Conservation (phyloP, 441 rosid genomes). For the Eutrema salsugineum region DNA sequence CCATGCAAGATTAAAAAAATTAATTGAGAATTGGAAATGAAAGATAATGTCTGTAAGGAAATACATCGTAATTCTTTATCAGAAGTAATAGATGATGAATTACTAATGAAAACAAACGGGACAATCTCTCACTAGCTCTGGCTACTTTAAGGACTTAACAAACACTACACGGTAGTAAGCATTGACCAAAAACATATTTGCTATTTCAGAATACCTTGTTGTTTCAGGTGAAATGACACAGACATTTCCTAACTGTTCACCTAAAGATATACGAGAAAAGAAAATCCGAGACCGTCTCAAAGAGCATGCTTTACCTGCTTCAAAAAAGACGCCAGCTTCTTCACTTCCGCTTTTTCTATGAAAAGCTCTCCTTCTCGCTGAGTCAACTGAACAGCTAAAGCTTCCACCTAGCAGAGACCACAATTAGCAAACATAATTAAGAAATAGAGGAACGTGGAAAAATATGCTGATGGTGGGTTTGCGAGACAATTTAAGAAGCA, state of each 20-base stretch:
- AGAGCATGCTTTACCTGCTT: slow-evolving; percentile 60
- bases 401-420: slow-evolving; percentile 74
- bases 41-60: background rate
- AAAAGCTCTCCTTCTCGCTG: slow-evolving; percentile 96
- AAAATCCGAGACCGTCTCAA: background rate
- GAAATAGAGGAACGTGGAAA: background rate
- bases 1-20: background rate
- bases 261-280: background rate
- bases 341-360: slow-evolving; percentile 94
- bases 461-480: background rate
- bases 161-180: background rate
- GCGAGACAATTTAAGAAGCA: background rate
- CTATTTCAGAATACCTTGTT: background rate
- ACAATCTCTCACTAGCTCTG: background rate
- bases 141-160: background rate
- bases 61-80: background rate
- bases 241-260: background rate
- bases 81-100: background rate
- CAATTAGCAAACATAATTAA: slow-evolving; percentile 7
- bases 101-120: background rate
- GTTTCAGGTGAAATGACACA: background rate
- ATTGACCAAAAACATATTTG: background rate
- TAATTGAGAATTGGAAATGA: background rate
- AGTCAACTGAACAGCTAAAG: slow-evolving; percentile 90
- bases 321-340: slow-evolving; percentile 82